Evolutionary conservation across 2,329 filamentous ascomycete species (phyloP).

Genomic region (Ceratocystis eucalypticola): DNA sequence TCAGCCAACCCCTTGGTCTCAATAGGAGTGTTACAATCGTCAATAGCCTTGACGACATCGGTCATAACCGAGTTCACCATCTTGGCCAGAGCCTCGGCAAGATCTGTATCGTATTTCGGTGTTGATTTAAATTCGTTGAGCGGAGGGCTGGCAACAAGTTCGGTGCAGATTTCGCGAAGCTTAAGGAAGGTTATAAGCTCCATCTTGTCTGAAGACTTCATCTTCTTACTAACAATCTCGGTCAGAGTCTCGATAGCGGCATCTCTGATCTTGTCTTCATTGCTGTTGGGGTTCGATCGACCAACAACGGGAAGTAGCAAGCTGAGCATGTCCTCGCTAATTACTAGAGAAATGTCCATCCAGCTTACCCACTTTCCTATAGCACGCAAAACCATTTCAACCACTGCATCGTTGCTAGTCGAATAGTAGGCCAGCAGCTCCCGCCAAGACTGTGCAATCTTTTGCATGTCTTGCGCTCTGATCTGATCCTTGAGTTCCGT

Average conservation of each 20-base stretch:
- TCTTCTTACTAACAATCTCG: conserved; percentile 95
- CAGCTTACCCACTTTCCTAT: conserved; percentile 96
- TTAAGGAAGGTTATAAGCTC: conserved; percentile 87
- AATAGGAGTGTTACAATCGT: conserved; percentile 48
- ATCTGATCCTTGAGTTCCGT: conserved; percentile 84
- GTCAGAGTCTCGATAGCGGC: conserved; percentile 89
- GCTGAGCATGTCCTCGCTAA: conserved; percentile 77
- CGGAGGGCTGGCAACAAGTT: conserved; percentile 72
- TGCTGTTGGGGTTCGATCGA: conserved; percentile 40
- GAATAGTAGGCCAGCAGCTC: conserved; percentile 71
- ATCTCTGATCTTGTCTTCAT: conserved; percentile 69
- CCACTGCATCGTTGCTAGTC: conserved; percentile 53
- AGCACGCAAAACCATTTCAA: conserved; percentile 82
- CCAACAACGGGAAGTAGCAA: conserved; percentile 77
- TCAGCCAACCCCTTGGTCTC: conserved; percentile 62
- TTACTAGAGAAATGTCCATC: conserved; percentile 90
- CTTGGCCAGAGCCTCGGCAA: conserved; percentile 89
- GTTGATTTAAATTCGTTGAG: conserved; percentile 67
- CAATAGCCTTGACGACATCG: conserved; percentile 77
- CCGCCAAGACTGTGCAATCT: conserved; percentile 81
- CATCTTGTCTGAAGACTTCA: conserved; percentile 86
- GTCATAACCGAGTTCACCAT: conserved; percentile 81
- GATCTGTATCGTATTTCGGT: conserved; percentile 81
- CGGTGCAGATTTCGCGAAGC: conserved; percentile 68
- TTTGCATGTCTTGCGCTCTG: conserved; percentile 72